Evolutionary conservation across 2,329 filamentous ascomycete species (phyloP).

Genomic region (Fusarium sp.): DNA sequence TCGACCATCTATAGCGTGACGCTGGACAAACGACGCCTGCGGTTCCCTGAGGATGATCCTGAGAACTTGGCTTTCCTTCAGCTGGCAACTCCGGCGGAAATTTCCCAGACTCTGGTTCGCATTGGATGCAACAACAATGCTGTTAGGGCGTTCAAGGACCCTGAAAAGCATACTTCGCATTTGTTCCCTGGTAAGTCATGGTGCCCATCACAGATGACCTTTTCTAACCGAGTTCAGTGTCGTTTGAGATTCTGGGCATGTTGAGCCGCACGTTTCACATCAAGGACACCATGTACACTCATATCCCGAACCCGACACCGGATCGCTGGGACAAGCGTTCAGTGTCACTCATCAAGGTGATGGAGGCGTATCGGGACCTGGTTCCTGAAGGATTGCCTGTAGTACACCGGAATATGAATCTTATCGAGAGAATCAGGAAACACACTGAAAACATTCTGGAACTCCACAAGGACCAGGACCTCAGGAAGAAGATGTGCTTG

Average conservation of each 20-base stretch:
- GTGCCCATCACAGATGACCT: background rate
- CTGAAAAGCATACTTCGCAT: constrained; percentile 57
- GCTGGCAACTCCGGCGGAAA: constrained; percentile 62
- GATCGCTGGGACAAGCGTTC: constrained; percentile 65
- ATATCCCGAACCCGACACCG: constrained; percentile 68
- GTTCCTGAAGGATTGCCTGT: constrained; percentile 40
- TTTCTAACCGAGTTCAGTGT: constrained; percentile 53
- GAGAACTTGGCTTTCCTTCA: constrained; percentile 58
- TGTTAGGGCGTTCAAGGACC: constrained; percentile 56
- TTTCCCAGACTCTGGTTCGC: constrained; percentile 63
- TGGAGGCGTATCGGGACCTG: constrained; percentile 53
- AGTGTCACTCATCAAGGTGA: constrained; percentile 57
- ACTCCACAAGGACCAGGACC: constrained; percentile 37
- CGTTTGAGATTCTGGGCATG: constrained; percentile 71
- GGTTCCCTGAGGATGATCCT: constrained; percentile 54
- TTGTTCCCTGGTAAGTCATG: constrained; percentile 60
- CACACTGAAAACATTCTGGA: constrained; percentile 44
- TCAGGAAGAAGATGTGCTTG: constrained; percentile 47
- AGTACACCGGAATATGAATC: constrained; percentile 30
- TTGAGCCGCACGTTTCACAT: constrained; percentile 63
- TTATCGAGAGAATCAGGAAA: constrained; percentile 41
- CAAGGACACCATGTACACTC: constrained; percentile 61
- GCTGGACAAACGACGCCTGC: constrained; percentile 54
- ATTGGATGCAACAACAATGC: constrained; percentile 67
- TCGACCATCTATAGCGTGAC: constrained; percentile 63